Conservation (phyloP, 495 filamentous ascomycete genomes). For the Ascobolus immersus region DNA sequence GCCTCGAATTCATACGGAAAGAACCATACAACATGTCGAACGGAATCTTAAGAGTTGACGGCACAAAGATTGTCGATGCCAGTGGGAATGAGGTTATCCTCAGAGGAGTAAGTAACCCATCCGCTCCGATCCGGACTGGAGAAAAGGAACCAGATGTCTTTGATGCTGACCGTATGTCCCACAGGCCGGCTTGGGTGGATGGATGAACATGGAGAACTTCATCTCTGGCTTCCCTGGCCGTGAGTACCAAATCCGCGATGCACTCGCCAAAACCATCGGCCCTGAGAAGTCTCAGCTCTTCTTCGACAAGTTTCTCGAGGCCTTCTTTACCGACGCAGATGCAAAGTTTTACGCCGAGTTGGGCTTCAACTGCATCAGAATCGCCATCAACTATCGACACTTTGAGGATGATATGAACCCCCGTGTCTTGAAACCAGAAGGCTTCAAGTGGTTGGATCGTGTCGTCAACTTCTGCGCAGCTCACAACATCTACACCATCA, state of each 20-base stretch:
- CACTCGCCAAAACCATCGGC: slow-evolving; percentile 17
- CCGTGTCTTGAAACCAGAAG: slow-evolving; percentile 27
- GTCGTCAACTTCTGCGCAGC: slow-evolving; percentile 32
- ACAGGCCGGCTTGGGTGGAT: slow-evolving; percentile 22
- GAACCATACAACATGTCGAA: slow-evolving; percentile 2
- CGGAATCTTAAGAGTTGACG: slow-evolving; percentile 19
- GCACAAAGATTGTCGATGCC: slow-evolving; percentile 21
- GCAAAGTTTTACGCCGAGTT: slow-evolving; percentile 33
- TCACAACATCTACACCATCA: slow-evolving; percentile 32
- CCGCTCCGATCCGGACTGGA: no score
- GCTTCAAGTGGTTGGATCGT: slow-evolving; percentile 34
- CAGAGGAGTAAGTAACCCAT: slow-evolving; percentile 15
- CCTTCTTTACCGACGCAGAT: slow-evolving; percentile 37
- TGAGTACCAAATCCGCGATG: slow-evolving; percentile 26
- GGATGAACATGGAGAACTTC: slow-evolving; percentile 32
- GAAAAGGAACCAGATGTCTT: no score
- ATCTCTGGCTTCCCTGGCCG: slow-evolving; percentile 31
- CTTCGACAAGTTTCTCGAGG: slow-evolving; percentile 29
- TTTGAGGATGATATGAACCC: slow-evolving; percentile 41
- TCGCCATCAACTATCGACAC: slow-evolving; percentile 41
- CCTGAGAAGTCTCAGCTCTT: slow-evolving; percentile 23
- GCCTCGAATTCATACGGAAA: no score
- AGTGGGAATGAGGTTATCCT: slow-evolving; percentile 23
- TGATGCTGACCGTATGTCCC: slow-evolving; percentile 1
- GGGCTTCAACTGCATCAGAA: slow-evolving; percentile 35